Evolutionary conservation across 257 asterid species (phyloP).

Genomic region (Primulina tabacum): DNA sequence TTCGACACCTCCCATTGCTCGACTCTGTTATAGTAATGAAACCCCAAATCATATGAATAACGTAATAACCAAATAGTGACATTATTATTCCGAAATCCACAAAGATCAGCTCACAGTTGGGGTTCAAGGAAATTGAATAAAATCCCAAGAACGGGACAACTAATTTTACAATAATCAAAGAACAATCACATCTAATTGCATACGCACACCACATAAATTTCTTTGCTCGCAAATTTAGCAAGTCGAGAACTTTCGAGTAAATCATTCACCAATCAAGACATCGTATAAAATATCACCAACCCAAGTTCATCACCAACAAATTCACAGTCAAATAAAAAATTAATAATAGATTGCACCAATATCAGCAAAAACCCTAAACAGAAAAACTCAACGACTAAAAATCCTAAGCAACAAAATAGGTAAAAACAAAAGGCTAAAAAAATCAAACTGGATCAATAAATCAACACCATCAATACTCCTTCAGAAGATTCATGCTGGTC

Average conservation of each 20-base stretch:
- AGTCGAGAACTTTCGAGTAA: neutral
- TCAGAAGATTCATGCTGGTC: neutral
- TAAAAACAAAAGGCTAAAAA: slow-evolving; percentile 11
- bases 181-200: neutral
- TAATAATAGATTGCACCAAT: neutral
- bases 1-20: slow-evolving; percentile 27
- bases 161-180: neutral
- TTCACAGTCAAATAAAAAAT: slow-evolving; percentile 8
- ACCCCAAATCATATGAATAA: slow-evolving; percentile 5
- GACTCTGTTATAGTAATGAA: slow-evolving; percentile 35
- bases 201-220: neutral
- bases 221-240: neutral
- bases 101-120: neutral
- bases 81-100: neutral
- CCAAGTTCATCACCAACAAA: slow-evolving; percentile 2
- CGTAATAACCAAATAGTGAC: slow-evolving; percentile 7
- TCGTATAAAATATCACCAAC: neutral
- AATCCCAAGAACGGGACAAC: neutral
- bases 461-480: slow-evolving; percentile 17
- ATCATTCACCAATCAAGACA: neutral
- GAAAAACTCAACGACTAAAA: neutral
- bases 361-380: slow-evolving; percentile 6
- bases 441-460: slow-evolving; percentile 5
- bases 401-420: neutral
- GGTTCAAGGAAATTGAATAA: neutral